These are phyloP conservation scores for Drechslerella dactyloides DNA, from an alignment of 2,329 filamentous ascomycete genomes.

Conservation along the genomic window DNA sequence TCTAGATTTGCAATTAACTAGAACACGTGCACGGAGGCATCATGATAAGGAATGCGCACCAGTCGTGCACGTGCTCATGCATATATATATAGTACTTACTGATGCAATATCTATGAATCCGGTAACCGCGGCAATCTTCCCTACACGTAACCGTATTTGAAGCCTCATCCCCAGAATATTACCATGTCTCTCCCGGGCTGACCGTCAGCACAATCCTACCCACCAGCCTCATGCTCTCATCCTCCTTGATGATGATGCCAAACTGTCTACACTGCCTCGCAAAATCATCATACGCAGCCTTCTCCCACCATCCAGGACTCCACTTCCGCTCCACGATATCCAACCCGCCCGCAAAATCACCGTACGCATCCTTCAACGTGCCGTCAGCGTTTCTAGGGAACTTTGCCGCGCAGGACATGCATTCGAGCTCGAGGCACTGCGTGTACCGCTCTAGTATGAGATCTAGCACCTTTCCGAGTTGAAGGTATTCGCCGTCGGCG, in stretches of 20 bases:
- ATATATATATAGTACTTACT: no score
- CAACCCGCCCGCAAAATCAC: background rate
- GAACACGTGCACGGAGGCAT: no score
- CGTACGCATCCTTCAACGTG: background rate
- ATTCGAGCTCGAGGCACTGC: constrained; percentile 14
- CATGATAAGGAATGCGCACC: no score
- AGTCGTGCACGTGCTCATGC: no score
- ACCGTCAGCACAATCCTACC: constrained; percentile 4
- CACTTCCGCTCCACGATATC: background rate
- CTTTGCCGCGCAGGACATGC: constrained; percentile 10
- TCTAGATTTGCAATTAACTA: no score
- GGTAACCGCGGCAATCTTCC: no score
- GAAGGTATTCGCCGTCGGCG: background rate
- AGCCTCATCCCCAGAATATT: background rate
- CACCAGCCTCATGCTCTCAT: background rate
- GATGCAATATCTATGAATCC: no score
- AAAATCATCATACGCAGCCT: constrained; percentile 12
- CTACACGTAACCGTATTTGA: background rate
- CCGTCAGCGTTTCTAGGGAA: background rate
- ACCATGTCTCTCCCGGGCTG: constrained; percentile 13
- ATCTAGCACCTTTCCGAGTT: constrained; percentile 8
- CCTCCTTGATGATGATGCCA: constrained; percentile 13
- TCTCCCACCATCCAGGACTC: constrained; percentile 12
- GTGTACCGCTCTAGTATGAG: constrained; percentile 3
- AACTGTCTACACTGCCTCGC: constrained; percentile 10